Evolutionary conservation across 306 rosid species (phyloP), one percentile per base, ranked within the genome.

Genomic region (Glycine tomentella): DNA sequence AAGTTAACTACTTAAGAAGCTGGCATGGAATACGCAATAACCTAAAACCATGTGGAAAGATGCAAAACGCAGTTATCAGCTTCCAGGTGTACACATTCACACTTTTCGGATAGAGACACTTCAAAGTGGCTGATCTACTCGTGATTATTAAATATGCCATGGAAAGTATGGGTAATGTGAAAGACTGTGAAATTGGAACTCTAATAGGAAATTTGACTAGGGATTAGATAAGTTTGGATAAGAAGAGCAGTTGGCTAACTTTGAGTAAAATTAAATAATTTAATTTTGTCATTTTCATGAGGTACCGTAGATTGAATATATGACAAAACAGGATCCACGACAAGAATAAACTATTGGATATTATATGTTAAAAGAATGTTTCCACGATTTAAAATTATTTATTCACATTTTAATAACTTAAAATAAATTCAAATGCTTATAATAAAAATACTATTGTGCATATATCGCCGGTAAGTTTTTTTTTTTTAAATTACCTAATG

Each of bases 21-120:
- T 55, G 38, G n/a, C n/a, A n/a, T n/a, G n/a, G 20, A 53, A 56
- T 58, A 56, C 40, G 78, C 11, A 74, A 75, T 7, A 42, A 14
- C 46, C 68, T 20, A 25, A 4, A 59, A 10, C 3, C 57, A 40
- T 0, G 66, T 38, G 65, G 78, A 38, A 72, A 40, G 16, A 38
- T 16, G 34, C 34, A 55, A 56, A 57, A 57, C 42, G 17, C 14
- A 10, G 40, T 20, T 14, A 11, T 52, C 10, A 15, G 17, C 10
- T 55, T 40, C 20, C 53, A 55, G 56, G 49, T 56, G 10, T 17
- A 16, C 44, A 20, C 15, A 13, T 40, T 44, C 20, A 20, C 20
- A 63, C 69, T 63, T 36, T 25, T 33, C 15, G n/a, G 58, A 59
- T 0, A 20, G 69, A 44, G 55, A 42, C 46, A 74, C 25, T 10